These are phyloP conservation scores for Porpolomopsis calyptriformis DNA, from an alignment of 768 basidiomycete genomes.

Conservation along the genomic window DNA sequence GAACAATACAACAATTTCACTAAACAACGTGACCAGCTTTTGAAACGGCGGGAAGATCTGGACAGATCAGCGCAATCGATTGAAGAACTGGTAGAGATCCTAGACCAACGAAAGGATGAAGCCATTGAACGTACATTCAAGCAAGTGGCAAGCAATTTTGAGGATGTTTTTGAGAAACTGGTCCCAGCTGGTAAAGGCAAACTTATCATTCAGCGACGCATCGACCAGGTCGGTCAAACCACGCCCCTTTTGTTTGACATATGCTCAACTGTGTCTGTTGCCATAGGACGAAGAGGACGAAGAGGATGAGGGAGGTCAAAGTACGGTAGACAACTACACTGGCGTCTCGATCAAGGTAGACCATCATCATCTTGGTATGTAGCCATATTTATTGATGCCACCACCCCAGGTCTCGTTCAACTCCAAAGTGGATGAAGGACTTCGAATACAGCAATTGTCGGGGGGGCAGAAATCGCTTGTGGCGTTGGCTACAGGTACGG, in stretches of 20 bases:
- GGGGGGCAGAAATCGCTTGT: conserved; percentile 97
- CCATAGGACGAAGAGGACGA: conserved; percentile 65
- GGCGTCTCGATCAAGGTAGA: conserved; percentile 88
- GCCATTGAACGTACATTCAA: conserved; percentile 98
- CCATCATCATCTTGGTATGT: neutral
- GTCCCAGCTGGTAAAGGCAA: conserved; percentile 89
- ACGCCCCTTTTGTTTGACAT: neutral
- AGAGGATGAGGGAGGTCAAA: conserved; percentile 65
- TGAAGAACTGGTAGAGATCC: conserved; percentile 81
- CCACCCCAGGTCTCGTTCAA: conserved; percentile 84
- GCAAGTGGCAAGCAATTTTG: conserved; percentile 94
- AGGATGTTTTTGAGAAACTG: conserved; percentile 91
- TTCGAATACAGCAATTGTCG: conserved; percentile 92
- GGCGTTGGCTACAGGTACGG: conserved; percentile 79
- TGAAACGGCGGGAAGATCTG: conserved; percentile 80
- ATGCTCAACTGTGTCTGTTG: neutral
- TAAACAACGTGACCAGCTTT: conserved; percentile 88
- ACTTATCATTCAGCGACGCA: conserved; percentile 83
- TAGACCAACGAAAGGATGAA: conserved; percentile 96
- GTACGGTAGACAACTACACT: conserved; percentile 85
- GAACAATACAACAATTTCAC: conserved; percentile 98
- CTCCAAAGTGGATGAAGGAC: conserved; percentile 93
- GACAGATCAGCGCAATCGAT: conserved; percentile 86
- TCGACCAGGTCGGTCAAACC: conserved; percentile 56
- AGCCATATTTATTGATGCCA: neutral